These are phyloP conservation scores for Chrysoporthe austroafricana DNA, from an alignment of 2,329 filamentous ascomycete species.

Conservation along the genomic window DNA sequence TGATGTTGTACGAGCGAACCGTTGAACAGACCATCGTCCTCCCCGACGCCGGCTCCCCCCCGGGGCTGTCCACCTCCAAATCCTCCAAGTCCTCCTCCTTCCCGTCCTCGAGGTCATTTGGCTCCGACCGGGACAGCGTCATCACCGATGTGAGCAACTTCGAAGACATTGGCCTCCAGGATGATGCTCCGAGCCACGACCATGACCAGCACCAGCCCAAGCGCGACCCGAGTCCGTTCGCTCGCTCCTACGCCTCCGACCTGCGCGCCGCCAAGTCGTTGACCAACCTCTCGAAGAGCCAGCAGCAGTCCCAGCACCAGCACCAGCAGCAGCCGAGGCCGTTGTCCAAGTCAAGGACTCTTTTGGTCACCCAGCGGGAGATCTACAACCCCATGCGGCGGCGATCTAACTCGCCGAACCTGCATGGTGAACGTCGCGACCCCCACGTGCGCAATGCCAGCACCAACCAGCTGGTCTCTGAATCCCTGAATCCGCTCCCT, in stretches of 20 bases:
- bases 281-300: constrained; percentile 34
- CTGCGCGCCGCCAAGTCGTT: constrained; percentile 40
- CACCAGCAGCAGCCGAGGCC: constrained; percentile 35
- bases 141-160: constrained; percentile 80
- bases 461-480: constrained; percentile 40
- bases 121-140: constrained; percentile 72
- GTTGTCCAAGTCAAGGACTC: constrained; percentile 35
- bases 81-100: constrained; percentile 91
- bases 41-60: constrained; percentile 66
- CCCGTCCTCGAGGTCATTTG: constrained; percentile 63
- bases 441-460: constrained; percentile 57
- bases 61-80: constrained; percentile 80
- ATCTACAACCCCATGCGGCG: constrained; percentile 41
- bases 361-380: constrained; percentile 37
- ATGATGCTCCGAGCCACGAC: constrained; percentile 48
- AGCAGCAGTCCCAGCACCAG: constrained; percentile 14
- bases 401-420: constrained; percentile 37
- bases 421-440: constrained; percentile 51
- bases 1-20: constrained; percentile 46
- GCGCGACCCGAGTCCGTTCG: constrained; percentile 52
- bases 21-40: constrained; percentile 44
- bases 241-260: constrained; percentile 50
- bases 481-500: constrained; percentile 37
- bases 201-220: constrained; percentile 43
- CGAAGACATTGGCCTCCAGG: constrained; percentile 88